Conservation (phyloP, 306 rosid genomes). For the Adenanthera pavonina region DNA sequence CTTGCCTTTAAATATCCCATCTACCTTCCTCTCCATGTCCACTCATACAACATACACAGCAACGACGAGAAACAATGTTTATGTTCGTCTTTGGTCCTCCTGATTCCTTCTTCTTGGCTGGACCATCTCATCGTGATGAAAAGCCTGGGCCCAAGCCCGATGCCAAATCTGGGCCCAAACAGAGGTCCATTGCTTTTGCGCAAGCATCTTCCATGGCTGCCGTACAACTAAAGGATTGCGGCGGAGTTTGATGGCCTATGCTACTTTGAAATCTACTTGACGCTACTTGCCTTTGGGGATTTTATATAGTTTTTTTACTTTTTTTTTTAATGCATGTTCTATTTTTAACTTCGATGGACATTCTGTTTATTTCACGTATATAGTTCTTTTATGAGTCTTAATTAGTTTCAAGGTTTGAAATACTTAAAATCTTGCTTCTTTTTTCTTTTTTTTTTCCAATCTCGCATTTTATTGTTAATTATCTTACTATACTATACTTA, state of each 20-base stretch:
- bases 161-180: background rate
- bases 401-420: background rate
- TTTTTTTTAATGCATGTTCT: background rate
- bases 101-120: background rate
- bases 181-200: background rate
- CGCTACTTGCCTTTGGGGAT: background rate
- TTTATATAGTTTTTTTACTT: background rate
- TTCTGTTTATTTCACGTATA: background rate
- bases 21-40: too few relatives aligned
- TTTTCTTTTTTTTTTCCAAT: too few relatives aligned
- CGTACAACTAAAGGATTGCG: conserved; percentile 48
- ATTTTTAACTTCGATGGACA: background rate
- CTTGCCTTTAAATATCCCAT: too few relatives aligned
- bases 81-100: background rate
- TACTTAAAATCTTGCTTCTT: background rate
- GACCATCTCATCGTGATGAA: background rate
- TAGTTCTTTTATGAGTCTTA: background rate
- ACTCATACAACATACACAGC: too few relatives aligned
- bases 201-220: background rate
- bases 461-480: too few relatives aligned
- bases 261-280: conserved; percentile 51
- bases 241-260: conserved; percentile 66
- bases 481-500: too few relatives aligned
- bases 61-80: background rate
- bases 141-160: background rate